Base-by-base conservation (phyloP, 2,329 filamentous ascomycete species). In the Calonectria multiphialidica region DNA sequence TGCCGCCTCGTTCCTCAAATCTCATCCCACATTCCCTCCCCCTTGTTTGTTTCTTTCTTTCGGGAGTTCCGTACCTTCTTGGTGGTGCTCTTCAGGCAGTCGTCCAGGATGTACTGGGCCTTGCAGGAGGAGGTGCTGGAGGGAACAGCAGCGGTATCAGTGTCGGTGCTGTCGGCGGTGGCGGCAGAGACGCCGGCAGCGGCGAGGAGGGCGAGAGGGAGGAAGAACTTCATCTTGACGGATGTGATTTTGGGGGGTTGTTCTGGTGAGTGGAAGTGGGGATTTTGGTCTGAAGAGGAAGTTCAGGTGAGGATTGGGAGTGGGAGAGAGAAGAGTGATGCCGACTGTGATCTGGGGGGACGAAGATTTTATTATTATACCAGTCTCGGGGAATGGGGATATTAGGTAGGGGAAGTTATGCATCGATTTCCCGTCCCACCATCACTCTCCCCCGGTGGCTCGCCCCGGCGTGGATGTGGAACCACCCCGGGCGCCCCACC, bases 21-120 rank as follows among this genome's bases (percentile, higher is more conserved):
- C 13, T 8, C 28, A 30, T 30, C 5, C 28, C 33, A 42, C 21
- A 59, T 40, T 40, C 35, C 21, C n/a, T n/a, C n/a, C n/a, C n/a
- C n/a, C n/a, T n/a, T n/a, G n/a, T n/a, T n/a, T n/a, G n/a, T n/a
- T 15, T 1, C 25, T 35, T n/a, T 4, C 2, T 6, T 10, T 23
- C 33, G n/a, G 7, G 7, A 28, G 16, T 10, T 12, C 47, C 70
- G 49, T 77, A 83, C 83, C 81, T 86, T 86, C 71, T 76, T 76
- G 45, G 76, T 82, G 77, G 88, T 84, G 67, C 81, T 83, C 40
- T 75, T 66, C 25, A 89, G 81, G 78, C 87, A 89, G 68, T 82
- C 76, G 68, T 83, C 82, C 77, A 89, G 85, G 49, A 89, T 88
- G 82, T 85, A 85, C 65, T 87, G 82, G 75, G 87, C 87, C 10